Evolutionary conservation across 2,329 filamentous ascomycete species (phyloP).

Genomic region (Penicillium sp.): DNA sequence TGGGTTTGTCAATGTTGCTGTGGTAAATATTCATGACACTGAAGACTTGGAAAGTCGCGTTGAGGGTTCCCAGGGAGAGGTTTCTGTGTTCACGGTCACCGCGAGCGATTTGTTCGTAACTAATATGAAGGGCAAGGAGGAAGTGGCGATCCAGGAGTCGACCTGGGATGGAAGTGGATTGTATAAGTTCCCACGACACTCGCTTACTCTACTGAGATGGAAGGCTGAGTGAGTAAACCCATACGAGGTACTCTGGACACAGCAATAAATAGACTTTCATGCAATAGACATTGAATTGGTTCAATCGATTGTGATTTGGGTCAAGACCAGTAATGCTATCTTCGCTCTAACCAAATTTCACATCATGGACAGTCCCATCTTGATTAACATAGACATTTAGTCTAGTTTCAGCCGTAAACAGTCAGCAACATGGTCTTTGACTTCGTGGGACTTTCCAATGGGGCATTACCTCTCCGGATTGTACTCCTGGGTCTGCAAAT

Average conservation of each 20-base stretch:
- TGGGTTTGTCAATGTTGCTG: constrained; percentile 64
- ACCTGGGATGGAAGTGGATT: constrained; percentile 62
- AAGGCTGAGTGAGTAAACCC: constrained; percentile 31
- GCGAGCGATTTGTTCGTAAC: constrained; percentile 56
- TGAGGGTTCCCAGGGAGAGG: constrained; percentile 53
- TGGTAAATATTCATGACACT: constrained; percentile 69
- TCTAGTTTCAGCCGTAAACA: constrained; percentile 20
- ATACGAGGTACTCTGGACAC: background rate
- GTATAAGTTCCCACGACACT: constrained; percentile 68
- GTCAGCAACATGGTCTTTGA: background rate
- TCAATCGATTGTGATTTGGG: background rate
- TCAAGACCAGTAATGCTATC: background rate
- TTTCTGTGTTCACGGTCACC: constrained; percentile 63
- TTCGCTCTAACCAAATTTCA: constrained; percentile 38
- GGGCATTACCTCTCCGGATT: constrained; percentile 41
- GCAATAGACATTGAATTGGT: background rate
- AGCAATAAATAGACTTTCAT: constrained; percentile 1
- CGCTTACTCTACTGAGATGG: constrained; percentile 65
- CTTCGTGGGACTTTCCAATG: background rate
- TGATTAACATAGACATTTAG: constrained; percentile 47
- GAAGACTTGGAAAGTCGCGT: constrained; percentile 59
- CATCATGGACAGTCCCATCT: constrained; percentile 44
- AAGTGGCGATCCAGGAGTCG: constrained; percentile 60
- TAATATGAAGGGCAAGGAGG: constrained; percentile 63
- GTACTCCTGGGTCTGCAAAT: constrained; percentile 43